phyloP scores from a whole-genome alignment of 805 yeast species.

The Komagataella phaffii region DNA sequence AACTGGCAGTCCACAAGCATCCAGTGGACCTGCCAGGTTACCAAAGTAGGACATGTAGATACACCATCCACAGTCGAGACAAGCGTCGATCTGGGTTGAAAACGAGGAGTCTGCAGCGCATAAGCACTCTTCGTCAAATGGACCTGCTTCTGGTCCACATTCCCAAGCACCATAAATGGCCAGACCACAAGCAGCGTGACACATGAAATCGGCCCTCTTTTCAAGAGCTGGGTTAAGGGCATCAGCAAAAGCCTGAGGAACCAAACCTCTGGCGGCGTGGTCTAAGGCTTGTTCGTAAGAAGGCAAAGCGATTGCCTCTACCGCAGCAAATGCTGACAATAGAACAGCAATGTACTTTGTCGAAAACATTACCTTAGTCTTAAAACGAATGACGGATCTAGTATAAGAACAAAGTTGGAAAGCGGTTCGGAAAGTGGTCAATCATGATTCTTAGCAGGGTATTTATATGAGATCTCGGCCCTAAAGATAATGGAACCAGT shows the following conservation, averaged over 20 bases:
- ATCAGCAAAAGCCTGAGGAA: not conserved
- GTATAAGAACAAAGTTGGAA: not conserved
- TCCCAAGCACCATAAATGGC: not conserved
- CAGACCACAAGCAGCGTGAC: not conserved
- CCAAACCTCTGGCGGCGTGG: not conserved
- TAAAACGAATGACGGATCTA: not conserved
- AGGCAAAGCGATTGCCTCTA: not conserved
- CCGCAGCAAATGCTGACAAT: not conserved
- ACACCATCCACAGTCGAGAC: constrained; percentile 7
- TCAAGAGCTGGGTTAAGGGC: not conserved
- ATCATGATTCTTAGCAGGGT: not conserved
- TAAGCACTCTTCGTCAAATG: constrained; percentile 1
- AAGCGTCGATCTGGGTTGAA: constrained; percentile 1
- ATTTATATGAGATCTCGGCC: not conserved
- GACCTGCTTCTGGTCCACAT: not conserved
- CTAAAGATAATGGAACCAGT: no score
- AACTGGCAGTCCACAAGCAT: constrained; percentile 5
- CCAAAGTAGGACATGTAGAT: constrained; percentile 4
- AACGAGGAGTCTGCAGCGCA: constrained; percentile 6
- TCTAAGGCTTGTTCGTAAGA: not conserved
- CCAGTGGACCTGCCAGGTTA: constrained; percentile 3
- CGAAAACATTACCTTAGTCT: not conserved
- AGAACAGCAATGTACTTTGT: not conserved
- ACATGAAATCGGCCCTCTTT: constrained; percentile 3
- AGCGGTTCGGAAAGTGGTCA: not conserved